A percentile compares a stretch with the other conserved stretches of the same genome.
Evolutionary conservation across 192 early-diverging fungal genomes (phyloP).

Genomic region (Coemansia erecta): DNA sequence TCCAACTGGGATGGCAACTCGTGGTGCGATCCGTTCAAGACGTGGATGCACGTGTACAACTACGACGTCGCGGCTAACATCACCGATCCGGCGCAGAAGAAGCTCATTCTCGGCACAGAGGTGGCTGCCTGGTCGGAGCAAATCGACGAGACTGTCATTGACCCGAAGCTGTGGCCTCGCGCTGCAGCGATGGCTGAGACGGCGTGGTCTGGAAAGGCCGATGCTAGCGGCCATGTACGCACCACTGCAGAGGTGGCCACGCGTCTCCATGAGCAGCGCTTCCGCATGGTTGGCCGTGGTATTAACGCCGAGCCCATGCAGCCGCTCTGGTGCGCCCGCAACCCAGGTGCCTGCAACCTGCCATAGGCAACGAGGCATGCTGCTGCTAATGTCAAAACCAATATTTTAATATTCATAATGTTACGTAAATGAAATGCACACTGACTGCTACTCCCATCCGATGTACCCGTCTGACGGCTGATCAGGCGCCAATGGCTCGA

Average conservation of each 20-base stretch:
- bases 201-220: constrained; percentile 66
- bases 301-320: constrained; percentile 69
- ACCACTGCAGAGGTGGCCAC: constrained; percentile 60
- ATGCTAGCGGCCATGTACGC: constrained; percentile 54
- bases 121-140: constrained; percentile 73
- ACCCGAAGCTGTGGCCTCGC: constrained; percentile 68
- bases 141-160: constrained; percentile 57
- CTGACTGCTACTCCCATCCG: background rate
- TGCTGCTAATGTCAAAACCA: background rate
- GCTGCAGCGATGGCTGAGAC: constrained; percentile 65
- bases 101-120: constrained; percentile 65
- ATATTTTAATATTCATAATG: background rate
- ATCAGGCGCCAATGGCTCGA: no score
- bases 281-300: constrained; percentile 65
- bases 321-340: constrained; percentile 69
- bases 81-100: constrained; percentile 50
- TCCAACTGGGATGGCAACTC: constrained; percentile 62
- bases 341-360: constrained; percentile 56
- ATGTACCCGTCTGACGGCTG: background rate
- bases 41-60: constrained; percentile 70
- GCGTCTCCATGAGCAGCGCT: constrained; percentile 70
- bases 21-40: constrained; percentile 70
- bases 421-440: background rate
- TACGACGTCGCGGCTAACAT: constrained; percentile 61
- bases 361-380: constrained; percentile 3